Conservation (phyloP, 306 rosid species). For the Psophocarpus tetragonolobus region DNA sequence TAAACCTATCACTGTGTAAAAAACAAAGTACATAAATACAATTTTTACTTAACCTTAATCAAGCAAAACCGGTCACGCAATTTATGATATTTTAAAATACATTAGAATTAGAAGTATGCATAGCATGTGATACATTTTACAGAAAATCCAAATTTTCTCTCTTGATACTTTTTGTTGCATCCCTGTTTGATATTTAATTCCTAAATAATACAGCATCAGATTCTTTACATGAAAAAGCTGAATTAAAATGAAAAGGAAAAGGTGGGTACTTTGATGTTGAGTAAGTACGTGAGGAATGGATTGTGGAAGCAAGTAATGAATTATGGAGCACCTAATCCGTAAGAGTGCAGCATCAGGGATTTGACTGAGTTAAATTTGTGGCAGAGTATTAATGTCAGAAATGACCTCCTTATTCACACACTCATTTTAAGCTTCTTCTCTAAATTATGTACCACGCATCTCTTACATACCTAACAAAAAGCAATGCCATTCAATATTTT, state of each 20-base stretch:
- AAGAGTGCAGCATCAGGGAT: slow-evolving; percentile 26
- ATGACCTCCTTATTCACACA: slow-evolving; percentile 11
- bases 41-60: not conserved
- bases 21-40: not conserved
- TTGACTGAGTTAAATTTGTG: slow-evolving; percentile 27
- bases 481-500: slow-evolving; percentile 31
- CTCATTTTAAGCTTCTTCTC: slow-evolving; percentile 38
- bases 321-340: slow-evolving; percentile 8
- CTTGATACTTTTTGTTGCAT: no score
- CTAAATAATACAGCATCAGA: not conserved
- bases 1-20: not conserved
- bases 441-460: slow-evolving; percentile 17
- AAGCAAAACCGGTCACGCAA: not conserved
- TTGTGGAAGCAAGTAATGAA: not conserved
- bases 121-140: not conserved
- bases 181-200: not conserved
- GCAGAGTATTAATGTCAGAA: slow-evolving; percentile 41
- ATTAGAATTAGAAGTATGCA: not conserved
- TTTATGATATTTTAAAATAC: not conserved
- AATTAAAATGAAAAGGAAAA: not conserved
- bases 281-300: not conserved
- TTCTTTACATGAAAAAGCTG: not conserved
- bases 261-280: not conserved
- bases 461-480: slow-evolving; percentile 43
- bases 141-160: no score